A percentile compares a stretch with the other conserved stretches of the same genome.
Conservation (phyloP, 805 yeast species). For the Tetrapisispora nanseiensis region DNA sequence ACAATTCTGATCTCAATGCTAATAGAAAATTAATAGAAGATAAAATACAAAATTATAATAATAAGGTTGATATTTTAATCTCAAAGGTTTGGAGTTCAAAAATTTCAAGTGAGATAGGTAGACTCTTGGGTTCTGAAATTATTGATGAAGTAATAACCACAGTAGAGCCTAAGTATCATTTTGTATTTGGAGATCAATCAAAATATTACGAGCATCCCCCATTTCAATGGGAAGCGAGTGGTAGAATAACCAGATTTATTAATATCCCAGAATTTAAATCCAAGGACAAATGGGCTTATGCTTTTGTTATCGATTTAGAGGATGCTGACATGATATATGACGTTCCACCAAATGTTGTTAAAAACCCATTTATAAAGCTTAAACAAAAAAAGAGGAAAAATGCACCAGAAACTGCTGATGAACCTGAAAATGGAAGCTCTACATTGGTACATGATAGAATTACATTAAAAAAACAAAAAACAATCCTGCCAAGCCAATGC, state of each 20-base stretch:
- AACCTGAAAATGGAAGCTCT: neutral
- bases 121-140: constrained; percentile 36
- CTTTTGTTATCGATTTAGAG: constrained; percentile 40
- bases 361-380: constrained; percentile 26
- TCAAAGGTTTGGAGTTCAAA: constrained; percentile 52
- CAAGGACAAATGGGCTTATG: constrained; percentile 62
- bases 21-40: constrained; percentile 21
- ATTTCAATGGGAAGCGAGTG: constrained; percentile 43
- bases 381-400: constrained; percentile 4
- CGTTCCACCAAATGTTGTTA: constrained; percentile 19
- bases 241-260: constrained; percentile 48
- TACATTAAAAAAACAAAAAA: constrained; percentile 27
- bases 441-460: no score
- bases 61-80: constrained; percentile 43
- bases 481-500: constrained; percentile 52
- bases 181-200: constrained; percentile 37
- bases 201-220: constrained; percentile 46
- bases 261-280: constrained; percentile 53
- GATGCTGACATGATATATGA: constrained; percentile 16
- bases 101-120: constrained; percentile 37
- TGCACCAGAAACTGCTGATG: neutral
- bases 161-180: constrained; percentile 56
- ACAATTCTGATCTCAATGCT: constrained; percentile 8
- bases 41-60: constrained; percentile 7
- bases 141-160: constrained; percentile 39